A percentile compares a stretch with the other conserved stretches of the same genome.
Conservation (phyloP, 2,329 filamentous ascomycete genomes). For the Fonsecaea pugnacius region DNA sequence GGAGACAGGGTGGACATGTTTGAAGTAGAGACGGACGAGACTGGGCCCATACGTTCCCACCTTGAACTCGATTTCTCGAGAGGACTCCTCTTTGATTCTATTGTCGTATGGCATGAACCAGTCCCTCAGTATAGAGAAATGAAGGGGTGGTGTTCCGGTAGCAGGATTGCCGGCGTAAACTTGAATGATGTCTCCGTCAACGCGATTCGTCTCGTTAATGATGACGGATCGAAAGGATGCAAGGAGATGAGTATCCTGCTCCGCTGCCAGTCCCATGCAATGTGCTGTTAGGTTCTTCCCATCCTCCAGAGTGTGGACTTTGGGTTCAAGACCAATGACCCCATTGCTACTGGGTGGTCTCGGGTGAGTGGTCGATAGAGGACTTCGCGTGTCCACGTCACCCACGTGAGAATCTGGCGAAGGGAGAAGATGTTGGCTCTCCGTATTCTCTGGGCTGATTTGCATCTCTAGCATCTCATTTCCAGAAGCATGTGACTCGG, state of each 20-base stretch:
- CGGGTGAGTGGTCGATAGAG: constrained; percentile 10
- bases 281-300: constrained; percentile 50
- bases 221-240: constrained; percentile 55
- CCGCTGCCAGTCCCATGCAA: constrained; percentile 51
- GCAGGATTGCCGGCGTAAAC: constrained; percentile 46
- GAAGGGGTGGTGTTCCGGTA: constrained; percentile 48
- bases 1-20: constrained; percentile 52
- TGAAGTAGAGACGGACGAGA: constrained; percentile 53
- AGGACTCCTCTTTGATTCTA: constrained; percentile 45
- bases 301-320: constrained; percentile 50
- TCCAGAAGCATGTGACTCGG: constrained; percentile 4
- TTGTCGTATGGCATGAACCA: constrained; percentile 53
- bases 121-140: constrained; percentile 54
- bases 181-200: constrained; percentile 54
- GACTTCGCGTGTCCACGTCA: constrained; percentile 3
- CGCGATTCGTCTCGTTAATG: constrained; percentile 49
- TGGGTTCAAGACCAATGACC: constrained; percentile 15
- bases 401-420: constrained; percentile 14
- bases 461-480: constrained; percentile 5
- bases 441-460: constrained; percentile 18
- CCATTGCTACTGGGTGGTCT: constrained; percentile 19
- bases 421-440: constrained; percentile 7
- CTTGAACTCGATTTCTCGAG: constrained; percentile 50
- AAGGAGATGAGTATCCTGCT: constrained; percentile 55
- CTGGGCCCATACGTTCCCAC: constrained; percentile 49